Evolutionary conservation across 108 stramenopile species (phyloP), one percentile per base, ranked within the genome.

Genomic region (Bacterosira constricta): DNA sequence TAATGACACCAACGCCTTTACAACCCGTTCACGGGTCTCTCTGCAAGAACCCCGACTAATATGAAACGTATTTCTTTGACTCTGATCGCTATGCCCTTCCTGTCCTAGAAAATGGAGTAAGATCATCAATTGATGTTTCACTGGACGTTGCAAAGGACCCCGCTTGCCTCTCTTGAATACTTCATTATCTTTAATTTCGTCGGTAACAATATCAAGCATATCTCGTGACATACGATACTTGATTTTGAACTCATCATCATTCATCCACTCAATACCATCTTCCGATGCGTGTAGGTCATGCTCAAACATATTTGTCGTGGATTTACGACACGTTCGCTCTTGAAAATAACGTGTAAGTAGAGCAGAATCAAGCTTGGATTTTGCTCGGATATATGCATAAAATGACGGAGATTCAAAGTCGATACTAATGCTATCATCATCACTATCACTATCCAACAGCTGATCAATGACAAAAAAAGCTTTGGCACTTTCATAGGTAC

Each of bases 71-170:
- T 72, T 31, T 3, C 71, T 18, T 4, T 45, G 45, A 3, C 2
- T 37, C 2, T 10, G 10, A 58, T 51, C 35, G 32, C 41, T 31
- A 25, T 30, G 1, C 0, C 63, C 63, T 27, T 71, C 62, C n/a
- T 34, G 35, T 1, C 77, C 77, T 44, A 71, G 15, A 32, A 50
- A 78, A 17, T 57, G 6, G 0, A 78, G 27, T 42, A 78, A 45
- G 1, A 44, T 31, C 71, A 79, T 60, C 26, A 79, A 44, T 38
- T 79, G 78, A 67, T 67, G 29, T 17, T 38, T 45, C 0, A 61
- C 71, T 44, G 71, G 59, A 27, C 26, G n/a, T 37, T 66, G 78
- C 18, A 21, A 20, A 10, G 46, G 64, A 3, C 70, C 57, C 17
- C 68, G 25, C 21, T 36, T 32, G 2, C 30, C 38, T 12, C 25